These are phyloP conservation scores for Talaromyces sp. DNA, from an alignment of 2,329 filamentous ascomycete genomes.

Conservation along the genomic window DNA sequence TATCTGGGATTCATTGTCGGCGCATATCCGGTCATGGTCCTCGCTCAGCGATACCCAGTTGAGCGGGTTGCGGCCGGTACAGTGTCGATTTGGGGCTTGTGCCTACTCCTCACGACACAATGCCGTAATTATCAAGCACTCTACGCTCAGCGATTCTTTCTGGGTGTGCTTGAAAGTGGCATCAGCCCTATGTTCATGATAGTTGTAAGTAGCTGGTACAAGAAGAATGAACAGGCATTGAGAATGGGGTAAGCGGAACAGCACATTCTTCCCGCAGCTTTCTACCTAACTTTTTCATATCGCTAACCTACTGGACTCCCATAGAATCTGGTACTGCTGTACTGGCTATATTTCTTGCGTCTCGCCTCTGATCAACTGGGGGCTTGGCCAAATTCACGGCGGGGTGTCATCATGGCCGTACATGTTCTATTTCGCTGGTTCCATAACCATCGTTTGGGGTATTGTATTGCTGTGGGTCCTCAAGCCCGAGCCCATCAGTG, in stretches of 20 bases:
- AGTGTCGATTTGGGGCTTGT: not conserved
- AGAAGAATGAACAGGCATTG: constrained; percentile 3
- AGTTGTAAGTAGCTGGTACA: constrained; percentile 6
- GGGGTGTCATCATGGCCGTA: not conserved
- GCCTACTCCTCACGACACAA: not conserved
- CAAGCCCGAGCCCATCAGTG: not conserved
- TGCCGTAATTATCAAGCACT: not conserved
- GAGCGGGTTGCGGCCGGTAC: not conserved
- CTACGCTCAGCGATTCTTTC: constrained; percentile 5
- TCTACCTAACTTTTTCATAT: not conserved
- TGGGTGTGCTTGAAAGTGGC: constrained; percentile 1
- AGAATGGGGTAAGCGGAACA: not conserved
- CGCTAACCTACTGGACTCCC: not conserved
- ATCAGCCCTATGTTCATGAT: constrained; percentile 8
- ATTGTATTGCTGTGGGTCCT: not conserved
- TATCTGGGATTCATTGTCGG: constrained; percentile 5
- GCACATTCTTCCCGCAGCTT: not conserved
- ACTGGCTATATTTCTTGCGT: constrained; percentile 2
- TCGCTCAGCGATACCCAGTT: constrained; percentile 2
- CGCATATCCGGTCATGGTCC: not conserved
- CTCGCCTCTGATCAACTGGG: constrained; percentile 3
- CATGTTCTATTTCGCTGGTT: constrained; percentile 3
- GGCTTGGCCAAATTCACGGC: constrained; percentile 1
- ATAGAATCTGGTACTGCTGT: constrained; percentile 2
- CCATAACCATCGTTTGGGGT: constrained; percentile 1